Percentiles rank a stretch among this genome's conserved stretches.
These are phyloP conservation scores for Cyclanthera cordifolia DNA, from an alignment of 306 rosid genomes.

Conservation along the genomic window DNA sequence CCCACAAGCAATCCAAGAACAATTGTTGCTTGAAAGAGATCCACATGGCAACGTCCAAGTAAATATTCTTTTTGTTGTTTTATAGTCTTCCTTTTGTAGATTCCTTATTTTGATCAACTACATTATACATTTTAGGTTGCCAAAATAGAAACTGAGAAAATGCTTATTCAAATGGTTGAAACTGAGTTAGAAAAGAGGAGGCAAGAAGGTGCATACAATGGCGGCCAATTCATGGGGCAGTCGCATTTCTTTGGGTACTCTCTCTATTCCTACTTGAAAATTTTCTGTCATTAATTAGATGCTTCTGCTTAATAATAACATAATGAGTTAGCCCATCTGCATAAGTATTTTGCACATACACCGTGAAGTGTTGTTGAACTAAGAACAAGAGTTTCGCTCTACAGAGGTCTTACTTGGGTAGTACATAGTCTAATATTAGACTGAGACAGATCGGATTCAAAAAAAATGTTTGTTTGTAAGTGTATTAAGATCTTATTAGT, in stretches of 20 bases:
- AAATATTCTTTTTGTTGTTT: background rate
- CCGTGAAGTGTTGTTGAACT: too few species aligned
- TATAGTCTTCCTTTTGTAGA: background rate
- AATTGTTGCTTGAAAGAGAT: constrained; percentile 96
- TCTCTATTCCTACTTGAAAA: constrained; percentile 5
- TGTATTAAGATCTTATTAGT: background rate
- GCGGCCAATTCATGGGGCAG: constrained; percentile 52
- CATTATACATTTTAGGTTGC: constrained; percentile 52
- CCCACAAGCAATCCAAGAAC: constrained; percentile 96
- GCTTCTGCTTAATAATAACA: background rate
- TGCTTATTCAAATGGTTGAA: constrained; percentile 98
- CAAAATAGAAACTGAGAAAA: constrained; percentile 96
- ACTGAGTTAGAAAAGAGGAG: constrained; percentile 77
- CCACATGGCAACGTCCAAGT: constrained; percentile 99
- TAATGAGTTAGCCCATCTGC: background rate
- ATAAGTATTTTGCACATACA: too few species aligned
- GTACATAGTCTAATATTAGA: background rate
- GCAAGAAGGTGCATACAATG: constrained; percentile 18
- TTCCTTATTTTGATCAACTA: background rate
- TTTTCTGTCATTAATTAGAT: background rate
- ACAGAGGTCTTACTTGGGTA: background rate
- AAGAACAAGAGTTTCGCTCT: background rate
- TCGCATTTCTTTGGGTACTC: constrained; percentile 97
- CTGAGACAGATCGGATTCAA: background rate
- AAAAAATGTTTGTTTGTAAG: background rate